Conservation (phyloP, 352 stramenopile species). For the Aphanomyces invadans region DNA sequence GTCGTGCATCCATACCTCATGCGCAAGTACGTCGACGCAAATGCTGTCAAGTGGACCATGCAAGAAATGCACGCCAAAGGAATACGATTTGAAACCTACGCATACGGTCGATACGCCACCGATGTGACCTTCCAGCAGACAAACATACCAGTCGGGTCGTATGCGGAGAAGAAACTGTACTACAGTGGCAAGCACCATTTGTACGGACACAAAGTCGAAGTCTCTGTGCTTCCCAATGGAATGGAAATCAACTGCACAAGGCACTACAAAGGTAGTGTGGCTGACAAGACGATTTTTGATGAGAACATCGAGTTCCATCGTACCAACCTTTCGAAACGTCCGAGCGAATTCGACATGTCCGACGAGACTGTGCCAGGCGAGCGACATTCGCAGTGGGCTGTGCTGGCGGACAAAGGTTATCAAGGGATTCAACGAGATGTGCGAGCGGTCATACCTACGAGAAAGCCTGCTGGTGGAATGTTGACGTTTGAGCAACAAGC, state of each 20-base stretch:
- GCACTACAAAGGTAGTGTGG: not conserved
- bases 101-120: slow-evolving; percentile 24
- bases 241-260: slow-evolving; percentile 21
- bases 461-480: not conserved
- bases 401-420: slow-evolving; percentile 24
- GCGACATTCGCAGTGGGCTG: not conserved
- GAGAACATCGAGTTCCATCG: slow-evolving; percentile 15
- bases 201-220: slow-evolving; percentile 27
- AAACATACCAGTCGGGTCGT: slow-evolving; percentile 9
- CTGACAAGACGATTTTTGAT: slow-evolving; percentile 9
- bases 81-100: slow-evolving; percentile 8
- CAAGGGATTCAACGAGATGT: not conserved
- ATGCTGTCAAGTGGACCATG: not conserved
- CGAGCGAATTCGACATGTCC: not conserved
- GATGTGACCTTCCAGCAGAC: slow-evolving; percentile 27
- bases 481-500: not conserved
- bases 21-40: not conserved
- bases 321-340: not conserved
- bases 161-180: slow-evolving; percentile 4
- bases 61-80: not conserved
- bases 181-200: slow-evolving; percentile 26
- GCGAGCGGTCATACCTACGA: slow-evolving; percentile 9
- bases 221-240: slow-evolving; percentile 25
- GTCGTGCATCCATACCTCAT: not conserved
- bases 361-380: not conserved